Base-by-base conservation (phyloP, 495 filamentous ascomycete species). In the Podospora pseudopauciseta region DNA sequence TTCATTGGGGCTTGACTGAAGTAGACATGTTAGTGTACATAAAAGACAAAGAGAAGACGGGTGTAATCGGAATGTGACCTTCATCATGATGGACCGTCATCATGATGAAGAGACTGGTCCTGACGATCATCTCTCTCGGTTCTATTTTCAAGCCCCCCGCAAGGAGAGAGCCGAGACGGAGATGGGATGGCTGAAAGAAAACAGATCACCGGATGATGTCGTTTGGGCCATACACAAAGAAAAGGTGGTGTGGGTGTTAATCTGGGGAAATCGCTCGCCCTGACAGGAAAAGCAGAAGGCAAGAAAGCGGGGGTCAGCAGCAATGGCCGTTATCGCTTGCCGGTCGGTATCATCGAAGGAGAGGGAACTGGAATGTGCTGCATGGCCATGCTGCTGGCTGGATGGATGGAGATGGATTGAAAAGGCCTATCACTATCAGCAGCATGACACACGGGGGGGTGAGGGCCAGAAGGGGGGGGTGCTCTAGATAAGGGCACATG, bases 401-500 rank as follows among this genome's bases (percentile, higher is more conserved):
- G 34, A 39, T 11, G 5, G 34, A 39, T 39, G 34, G 34, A 49
- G 39, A 13, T 11, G 13, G 30, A 32, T 7, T 49, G 39, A 39
- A 39, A 39, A 11, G 6, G 7, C 39, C 39, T 49, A 49, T 49
- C 39, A 49, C 39, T 49, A 49, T 49, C 39, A 49, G 39, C 39
- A 49, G 39, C 39, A 49, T 11, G 39, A 49, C 39, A 49, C 39
- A 49, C 39, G 39, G 13, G 39, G 39, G 4, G 39, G 39, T 49
- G 39, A 49, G 9, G 30, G 30, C 20, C 20, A 7, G 30, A 7
- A 7, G 30, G 7, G 30, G 30, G 28, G 61, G 61, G 30, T 28
- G 19, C 5, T 34, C 30, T 63, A 34, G 34, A 34, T 32, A 44
- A 32, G 18, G 18, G 26, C 61, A 63, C 61, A 63, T 63, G 61